Evolutionary conservation across 805 yeast genomes (phyloP).

Genomic region (Schwanniomyces vanrijiae): DNA sequence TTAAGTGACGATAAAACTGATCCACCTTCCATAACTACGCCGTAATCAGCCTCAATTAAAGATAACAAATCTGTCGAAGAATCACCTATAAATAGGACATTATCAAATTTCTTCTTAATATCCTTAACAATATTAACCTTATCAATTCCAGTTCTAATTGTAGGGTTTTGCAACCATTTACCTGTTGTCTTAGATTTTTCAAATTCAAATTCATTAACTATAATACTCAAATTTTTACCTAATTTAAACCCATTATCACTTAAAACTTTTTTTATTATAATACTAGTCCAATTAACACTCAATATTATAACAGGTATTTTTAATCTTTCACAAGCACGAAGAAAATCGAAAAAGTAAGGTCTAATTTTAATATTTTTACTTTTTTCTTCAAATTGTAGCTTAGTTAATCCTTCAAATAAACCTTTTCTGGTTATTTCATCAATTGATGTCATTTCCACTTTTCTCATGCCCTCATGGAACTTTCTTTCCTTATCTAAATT

Average conservation of each 20-base stretch:
- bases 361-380: constrained; percentile 38
- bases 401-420: constrained; percentile 44
- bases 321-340: constrained; percentile 15
- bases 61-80: constrained; percentile 59
- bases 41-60: constrained; percentile 46
- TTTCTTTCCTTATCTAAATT: constrained; percentile 40
- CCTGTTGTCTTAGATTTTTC: constrained; percentile 30
- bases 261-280: constrained; percentile 41
- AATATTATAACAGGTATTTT: constrained; percentile 43
- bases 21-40: constrained; percentile 44
- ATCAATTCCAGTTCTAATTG: constrained; percentile 55
- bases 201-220: constrained; percentile 54
- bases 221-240: constrained; percentile 24
- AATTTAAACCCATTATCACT: constrained; percentile 15
- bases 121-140: constrained; percentile 31
- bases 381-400: constrained; percentile 27
- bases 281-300: constrained; percentile 64
- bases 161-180: constrained; percentile 12
- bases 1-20: constrained; percentile 22
- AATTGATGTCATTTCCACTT: constrained; percentile 52
- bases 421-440: constrained; percentile 34
- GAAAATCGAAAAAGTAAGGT: constrained; percentile 39
- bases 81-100: constrained; percentile 56
- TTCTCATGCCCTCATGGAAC: constrained; percentile 46
- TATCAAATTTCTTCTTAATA: constrained; percentile 11